A percentile compares a stretch with the other conserved stretches of the same genome.
Conservation (phyloP, 495 filamentous ascomycete species). For the Xylaria bambusicola region DNA sequence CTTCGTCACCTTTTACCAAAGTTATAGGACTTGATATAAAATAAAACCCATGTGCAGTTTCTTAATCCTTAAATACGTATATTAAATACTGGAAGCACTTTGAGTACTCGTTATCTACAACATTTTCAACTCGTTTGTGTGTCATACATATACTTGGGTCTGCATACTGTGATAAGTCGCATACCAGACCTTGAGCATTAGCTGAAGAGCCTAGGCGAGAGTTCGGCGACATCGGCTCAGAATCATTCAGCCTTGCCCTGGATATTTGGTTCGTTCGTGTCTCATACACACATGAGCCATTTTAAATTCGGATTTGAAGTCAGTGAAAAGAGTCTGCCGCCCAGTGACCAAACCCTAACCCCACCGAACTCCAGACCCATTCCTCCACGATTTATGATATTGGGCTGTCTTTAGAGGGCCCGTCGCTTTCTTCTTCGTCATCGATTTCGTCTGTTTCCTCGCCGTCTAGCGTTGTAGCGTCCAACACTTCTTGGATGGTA, state of each 20-base stretch:
- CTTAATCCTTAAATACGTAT: no score
- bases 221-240: no score
- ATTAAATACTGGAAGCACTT: no score
- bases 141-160: no score
- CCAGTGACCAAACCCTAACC: neutral
- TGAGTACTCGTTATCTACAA: no score
- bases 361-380: slow-evolving; percentile 4
- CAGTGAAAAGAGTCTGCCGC: neutral
- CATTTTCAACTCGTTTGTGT: no score
- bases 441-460: slow-evolving; percentile 24
- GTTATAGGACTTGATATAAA: no score
- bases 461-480: slow-evolving; percentile 17
- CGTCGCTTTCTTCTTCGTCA: slow-evolving; percentile 21
- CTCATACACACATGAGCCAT: neutral
- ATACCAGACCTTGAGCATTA: neutral
- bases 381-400: slow-evolving; percentile 2
- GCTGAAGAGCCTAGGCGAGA: slow-evolving; percentile 1
- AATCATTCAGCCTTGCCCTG: neutral
- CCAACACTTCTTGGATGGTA: slow-evolving; percentile 38
- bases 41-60: no score
- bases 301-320: neutral
- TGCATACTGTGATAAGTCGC: no score
- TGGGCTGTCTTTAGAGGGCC: slow-evolving; percentile 2
- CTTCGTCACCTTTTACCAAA: no score
- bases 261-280: neutral